Base-by-base conservation (phyloP, 257 asterid genomes). In the Cynanchum wilfordii region DNA sequence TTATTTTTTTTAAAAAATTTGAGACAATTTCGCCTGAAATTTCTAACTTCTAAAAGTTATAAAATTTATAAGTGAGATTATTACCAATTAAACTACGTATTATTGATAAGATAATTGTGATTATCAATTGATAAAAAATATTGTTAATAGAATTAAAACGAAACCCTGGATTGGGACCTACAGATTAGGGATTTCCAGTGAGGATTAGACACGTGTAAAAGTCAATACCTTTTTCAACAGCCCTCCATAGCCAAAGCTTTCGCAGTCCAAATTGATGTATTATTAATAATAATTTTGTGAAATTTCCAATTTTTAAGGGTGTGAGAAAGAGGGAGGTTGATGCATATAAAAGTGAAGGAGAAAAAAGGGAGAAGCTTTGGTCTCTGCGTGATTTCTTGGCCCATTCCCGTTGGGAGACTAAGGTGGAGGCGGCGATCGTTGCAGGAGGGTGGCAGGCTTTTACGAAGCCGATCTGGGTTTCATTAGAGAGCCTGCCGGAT, bases 341-440 rank as follows among this genome's bases (percentile, higher is more conserved):
- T 59, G 58, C 24, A 19, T 50, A 33, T 36, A 20, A 20, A 51
- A 19, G 38, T 33, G 62, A 38, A 52, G 44, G 50, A 6, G 73
- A 22, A 20, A 42, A 42, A 72, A 72, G 27, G 75, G 80, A 70
- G 74, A 67, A 69, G 59, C 79, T 42, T 42, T 17, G 2, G 5
- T 45, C 16, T 17, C 0, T 27, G 19, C 15, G n/a, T 25, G 24
- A 69, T 47, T 38, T 54, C 75, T 42, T 66, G 62, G 55, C 24
- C 36, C 22, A 38, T 38, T 68, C 16, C 71, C 72, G 51, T 51
- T 71, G 56, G 22, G n/a, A n/a, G n/a, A n/a, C n/a, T n/a, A n/a
- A n/a, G n/a, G n/a, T n/a, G n/a, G n/a, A 69, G 79, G 79, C 71
- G 69, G 75, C 49, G 80, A 80, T 12, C 83, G 78, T 70, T 50